Evolutionary conservation across 23 red algal species (phyloP), one percentile per base, ranked within the genome.

Genomic region (Chondrus crispus): DNA sequence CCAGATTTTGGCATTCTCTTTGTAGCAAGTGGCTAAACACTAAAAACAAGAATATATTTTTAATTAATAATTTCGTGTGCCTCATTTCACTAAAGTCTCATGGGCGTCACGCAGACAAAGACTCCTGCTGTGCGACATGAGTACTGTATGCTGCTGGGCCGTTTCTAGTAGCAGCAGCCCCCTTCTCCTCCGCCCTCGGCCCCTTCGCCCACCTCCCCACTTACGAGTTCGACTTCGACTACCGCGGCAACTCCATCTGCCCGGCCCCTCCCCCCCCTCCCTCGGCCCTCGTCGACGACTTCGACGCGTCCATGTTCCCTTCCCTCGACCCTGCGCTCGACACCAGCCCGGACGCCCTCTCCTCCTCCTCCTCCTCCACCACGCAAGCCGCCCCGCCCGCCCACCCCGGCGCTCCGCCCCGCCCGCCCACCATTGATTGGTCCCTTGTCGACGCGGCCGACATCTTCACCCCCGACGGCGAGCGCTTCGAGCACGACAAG

Each of bases 211-310:
- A 57, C 20, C 41, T 86, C 11, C 82, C 82, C 5, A 24, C 82
- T 33, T 86, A 86, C 62, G 62, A 86, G 28, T 86, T 86, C 64
- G 57, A 86, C 82, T 86, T 86, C 32, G 82, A 86, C 41, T 86
- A 86, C 44, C 82, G 82, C 4, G 82, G 82, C 37, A 43, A 86
- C 18, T 86, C 82, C 2, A 24, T 86, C 38, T 33, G 32, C 40
- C n/a, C n/a, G n/a, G n/a, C n/a, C n/a, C n/a, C n/a, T n/a, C n/a
- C n/a, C n/a, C n/a, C n/a, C 60, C 35, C 60, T 32, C 6, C 60
- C 60, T 66, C 60, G 35, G 26, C 26, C 18, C 88, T 74, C 36
- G 75, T 82, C 10, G 74, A 81, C 51, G 88, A 91, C 53, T 91
- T 82, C 62, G 76, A 81, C 24, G 64, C 73, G 6, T 82, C 64